Evolutionary conservation across 2,329 filamentous ascomycete genomes (phyloP).

Genomic region (Aureobasidium sp.): DNA sequence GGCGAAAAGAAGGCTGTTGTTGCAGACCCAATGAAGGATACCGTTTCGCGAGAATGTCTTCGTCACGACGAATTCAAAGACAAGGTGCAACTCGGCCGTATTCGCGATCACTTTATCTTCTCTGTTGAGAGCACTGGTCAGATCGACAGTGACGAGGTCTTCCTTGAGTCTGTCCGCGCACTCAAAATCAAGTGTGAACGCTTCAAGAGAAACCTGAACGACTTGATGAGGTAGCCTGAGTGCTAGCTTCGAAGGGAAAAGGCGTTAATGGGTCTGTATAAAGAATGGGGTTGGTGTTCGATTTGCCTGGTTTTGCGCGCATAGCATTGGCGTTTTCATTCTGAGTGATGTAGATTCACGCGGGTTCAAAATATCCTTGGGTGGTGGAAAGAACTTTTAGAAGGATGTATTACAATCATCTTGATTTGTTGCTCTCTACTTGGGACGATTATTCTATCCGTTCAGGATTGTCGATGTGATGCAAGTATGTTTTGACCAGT

Average conservation of each 20-base stretch:
- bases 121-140: slow-evolving; percentile 91
- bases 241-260: background rate
- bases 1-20: slow-evolving; percentile 87
- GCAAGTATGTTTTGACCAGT: background rate
- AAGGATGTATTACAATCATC: background rate
- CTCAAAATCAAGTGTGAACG: slow-evolving; percentile 76
- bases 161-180: slow-evolving; percentile 78
- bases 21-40: slow-evolving; percentile 81
- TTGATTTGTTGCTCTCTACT: background rate
- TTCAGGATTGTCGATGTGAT: background rate
- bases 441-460: background rate
- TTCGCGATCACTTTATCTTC: slow-evolving; percentile 96
- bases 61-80: slow-evolving; percentile 88
- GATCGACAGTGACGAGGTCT: slow-evolving; percentile 87
- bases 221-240: slow-evolving; percentile 18
- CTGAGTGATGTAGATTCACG: slow-evolving; percentile 6
- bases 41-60: slow-evolving; percentile 85
- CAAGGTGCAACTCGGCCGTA: slow-evolving; percentile 86
- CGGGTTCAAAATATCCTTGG: background rate
- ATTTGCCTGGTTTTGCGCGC: slow-evolving; percentile 6
- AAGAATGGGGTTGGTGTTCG: background rate
- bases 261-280: background rate
- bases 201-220: slow-evolving; percentile 60
- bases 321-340: slow-evolving; percentile 15
- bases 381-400: background rate